Base-by-base conservation (phyloP, 1,139 yeast genomes). In the Suhomyces atakaporum region DNA sequence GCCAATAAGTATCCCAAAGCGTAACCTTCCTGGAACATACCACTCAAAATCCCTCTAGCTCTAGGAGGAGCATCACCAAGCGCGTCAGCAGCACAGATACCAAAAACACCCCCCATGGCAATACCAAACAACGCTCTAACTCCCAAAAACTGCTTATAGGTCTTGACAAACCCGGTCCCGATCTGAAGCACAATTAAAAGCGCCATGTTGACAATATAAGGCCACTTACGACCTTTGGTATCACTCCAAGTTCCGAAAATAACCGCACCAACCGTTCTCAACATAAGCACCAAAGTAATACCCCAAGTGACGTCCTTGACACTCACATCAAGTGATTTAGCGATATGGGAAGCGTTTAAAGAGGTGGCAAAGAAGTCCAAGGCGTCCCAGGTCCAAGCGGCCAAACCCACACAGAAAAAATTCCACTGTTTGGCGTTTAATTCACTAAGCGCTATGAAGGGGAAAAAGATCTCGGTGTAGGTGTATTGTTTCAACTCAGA, bases 351-450 rank as follows among this genome's bases (percentile, higher is more conserved):
- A 5, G 58, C 62, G 41, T 67, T 66, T 39, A 66, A 55, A 11
- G 66, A 58, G 7, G 67, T 68, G n/a, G 62, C 44, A 39, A 66
- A 67, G 44, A 61, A 66, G 49, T 68, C 75, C 44, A 69, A 61
- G 6, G 73, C 69, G 51, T 68, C 75, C 67, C 69, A 64, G 6
- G 72, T 65, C 74, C 74, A 69, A 16, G 66, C 70, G 31, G 51
- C 49, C 35, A 63, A 24, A 1, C 69, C 71, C 30, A 63, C 46
- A 16, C 53, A 37, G 43, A 66, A 65, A 38, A 57, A 66, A 39
- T 55, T 53, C 74, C 75, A 68, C 44, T 68, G 66, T 32, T 50
- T 53, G 19, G 54, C 49, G 14, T 54, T 51, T 38, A 69, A 44
- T 38, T 57, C 62, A 7, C 33, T 41, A 29, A 69, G 54, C 7